Percentiles rank a stretch among this genome's conserved stretches.
phyloP scores from a whole-genome alignment of 371 early-diverging fungal genomes.

The Globomyces sp. region DNA sequence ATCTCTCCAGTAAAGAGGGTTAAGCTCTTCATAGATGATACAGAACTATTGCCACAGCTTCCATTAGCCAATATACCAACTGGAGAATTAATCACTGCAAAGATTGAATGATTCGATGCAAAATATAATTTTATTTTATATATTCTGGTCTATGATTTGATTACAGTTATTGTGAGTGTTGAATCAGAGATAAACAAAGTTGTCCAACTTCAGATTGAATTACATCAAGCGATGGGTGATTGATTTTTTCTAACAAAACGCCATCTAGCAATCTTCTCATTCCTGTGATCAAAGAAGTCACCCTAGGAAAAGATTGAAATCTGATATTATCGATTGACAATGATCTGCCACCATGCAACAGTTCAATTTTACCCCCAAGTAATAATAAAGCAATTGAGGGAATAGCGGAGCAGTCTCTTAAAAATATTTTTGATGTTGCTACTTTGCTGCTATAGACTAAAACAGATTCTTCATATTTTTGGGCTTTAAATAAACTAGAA shows the following conservation, averaged over 20 bases:
- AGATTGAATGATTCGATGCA: background rate
- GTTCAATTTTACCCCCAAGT: background rate
- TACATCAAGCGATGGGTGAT: slow-evolving; percentile 60
- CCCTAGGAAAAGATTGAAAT: slow-evolving; percentile 2
- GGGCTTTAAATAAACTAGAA: slow-evolving; percentile 61
- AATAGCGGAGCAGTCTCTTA: slow-evolving; percentile 70
- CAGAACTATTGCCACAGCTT: background rate
- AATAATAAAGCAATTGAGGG: slow-evolving; percentile 48
- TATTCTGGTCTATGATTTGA: too few relatives aligned
- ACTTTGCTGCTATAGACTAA: slow-evolving; percentile 69
- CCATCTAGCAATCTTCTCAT: slow-evolving; percentile 65
- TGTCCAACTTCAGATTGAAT: slow-evolving; percentile 1
- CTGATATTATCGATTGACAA: background rate
- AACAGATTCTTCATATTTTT: slow-evolving; percentile 61
- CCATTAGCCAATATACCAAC: background rate
- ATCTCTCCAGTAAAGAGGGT: slow-evolving; percentile 1
- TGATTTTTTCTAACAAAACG: slow-evolving; percentile 67
- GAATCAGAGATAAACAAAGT: background rate
- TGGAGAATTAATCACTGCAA: background rate
- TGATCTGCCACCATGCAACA: background rate
- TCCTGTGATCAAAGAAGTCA: slow-evolving; percentile 64
- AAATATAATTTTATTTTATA: background rate
- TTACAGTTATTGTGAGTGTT: background rate
- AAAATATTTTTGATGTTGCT: slow-evolving; percentile 67
- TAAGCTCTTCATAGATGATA: background rate